Conservation (phyloP, 352 stramenopile species). For the Aphanomyces invadans region DNA sequence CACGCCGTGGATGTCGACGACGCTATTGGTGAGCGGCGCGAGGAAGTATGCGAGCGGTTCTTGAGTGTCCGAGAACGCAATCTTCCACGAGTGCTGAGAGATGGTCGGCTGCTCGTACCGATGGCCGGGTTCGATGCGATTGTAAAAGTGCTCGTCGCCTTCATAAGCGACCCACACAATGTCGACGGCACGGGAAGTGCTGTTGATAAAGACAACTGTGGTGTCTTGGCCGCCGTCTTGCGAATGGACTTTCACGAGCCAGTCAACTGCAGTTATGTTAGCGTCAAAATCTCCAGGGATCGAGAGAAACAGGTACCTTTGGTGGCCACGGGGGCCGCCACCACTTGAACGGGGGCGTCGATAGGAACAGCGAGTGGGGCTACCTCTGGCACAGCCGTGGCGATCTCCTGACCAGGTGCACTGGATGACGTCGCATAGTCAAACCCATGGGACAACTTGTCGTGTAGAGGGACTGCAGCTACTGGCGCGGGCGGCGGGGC, state of each 20-base stretch:
- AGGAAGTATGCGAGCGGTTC: constrained; percentile 12
- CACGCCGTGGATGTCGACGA: constrained; percentile 19
- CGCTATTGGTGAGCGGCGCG: neutral
- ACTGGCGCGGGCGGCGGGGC: neutral
- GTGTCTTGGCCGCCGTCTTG: constrained; percentile 4
- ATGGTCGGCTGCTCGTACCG: constrained; percentile 17
- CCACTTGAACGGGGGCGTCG: neutral
- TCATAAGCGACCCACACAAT: constrained; percentile 21
- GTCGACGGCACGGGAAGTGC: constrained; percentile 5
- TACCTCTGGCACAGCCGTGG: neutral
- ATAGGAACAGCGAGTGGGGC: neutral
- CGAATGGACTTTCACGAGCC: constrained; percentile 13
- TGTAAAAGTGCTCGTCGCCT: constrained; percentile 7
- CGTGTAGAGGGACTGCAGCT: neutral
- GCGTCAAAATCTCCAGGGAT: no score
- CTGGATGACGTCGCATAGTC: neutral
- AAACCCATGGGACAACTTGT: constrained; percentile 12
- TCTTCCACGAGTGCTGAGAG: constrained; percentile 10
- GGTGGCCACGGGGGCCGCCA: neutral
- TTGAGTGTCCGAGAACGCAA: neutral
- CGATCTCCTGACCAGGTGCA: no score
- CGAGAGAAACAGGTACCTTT: neutral
- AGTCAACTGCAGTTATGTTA: constrained; percentile 18
- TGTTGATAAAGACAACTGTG: constrained; percentile 22
- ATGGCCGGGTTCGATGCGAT: constrained; percentile 9